Evolutionary conservation across 106 monocot genomes (phyloP).

Genomic region (Vanilla planifolia): DNA sequence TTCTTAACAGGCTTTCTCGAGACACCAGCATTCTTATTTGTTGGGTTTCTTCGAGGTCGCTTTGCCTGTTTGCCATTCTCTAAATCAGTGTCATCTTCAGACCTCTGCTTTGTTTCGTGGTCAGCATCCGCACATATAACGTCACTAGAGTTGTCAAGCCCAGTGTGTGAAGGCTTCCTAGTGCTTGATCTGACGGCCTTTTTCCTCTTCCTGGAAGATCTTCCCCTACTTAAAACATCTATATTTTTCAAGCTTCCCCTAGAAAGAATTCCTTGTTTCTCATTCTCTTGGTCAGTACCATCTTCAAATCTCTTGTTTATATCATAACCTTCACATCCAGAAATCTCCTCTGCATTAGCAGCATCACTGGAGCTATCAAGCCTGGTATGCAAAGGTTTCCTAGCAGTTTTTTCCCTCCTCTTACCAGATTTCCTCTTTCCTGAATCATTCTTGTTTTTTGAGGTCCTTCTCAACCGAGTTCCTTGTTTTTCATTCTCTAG

Average conservation of each 20-base stretch:
- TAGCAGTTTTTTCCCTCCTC: constrained; percentile 32
- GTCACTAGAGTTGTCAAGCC: neutral
- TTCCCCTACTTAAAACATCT: neutral
- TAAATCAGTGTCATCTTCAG: constrained; percentile 8
- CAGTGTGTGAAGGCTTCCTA: neutral
- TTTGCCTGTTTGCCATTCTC: constrained; percentile 8
- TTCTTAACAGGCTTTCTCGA: neutral
- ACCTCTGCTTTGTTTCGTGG: neutral
- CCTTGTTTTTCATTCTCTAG: neutral
- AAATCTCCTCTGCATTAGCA: neutral
- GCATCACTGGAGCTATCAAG: neutral
- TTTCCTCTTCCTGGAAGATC: constrained; percentile 18
- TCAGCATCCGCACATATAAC: constrained; percentile 1
- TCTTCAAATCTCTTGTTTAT: too few relatives aligned
- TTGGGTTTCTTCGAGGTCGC: constrained; percentile 6
- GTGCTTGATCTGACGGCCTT: constrained; percentile 1
- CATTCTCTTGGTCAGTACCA: too few relatives aligned
- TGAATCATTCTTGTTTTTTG: neutral
- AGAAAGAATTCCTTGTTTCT: constrained; percentile 16
- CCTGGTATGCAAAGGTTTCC: constrained; percentile 20
- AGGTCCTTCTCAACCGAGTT: neutral
- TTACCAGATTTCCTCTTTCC: constrained; percentile 18
- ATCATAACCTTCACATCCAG: constrained; percentile 5
- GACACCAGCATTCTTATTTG: neutral
- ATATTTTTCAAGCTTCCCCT: neutral